Percentiles rank a stretch among this genome's conserved stretches.
phyloP scores from a whole-genome alignment of 805 yeast genomes.

The Saccharomycopsis capsularis region DNA sequence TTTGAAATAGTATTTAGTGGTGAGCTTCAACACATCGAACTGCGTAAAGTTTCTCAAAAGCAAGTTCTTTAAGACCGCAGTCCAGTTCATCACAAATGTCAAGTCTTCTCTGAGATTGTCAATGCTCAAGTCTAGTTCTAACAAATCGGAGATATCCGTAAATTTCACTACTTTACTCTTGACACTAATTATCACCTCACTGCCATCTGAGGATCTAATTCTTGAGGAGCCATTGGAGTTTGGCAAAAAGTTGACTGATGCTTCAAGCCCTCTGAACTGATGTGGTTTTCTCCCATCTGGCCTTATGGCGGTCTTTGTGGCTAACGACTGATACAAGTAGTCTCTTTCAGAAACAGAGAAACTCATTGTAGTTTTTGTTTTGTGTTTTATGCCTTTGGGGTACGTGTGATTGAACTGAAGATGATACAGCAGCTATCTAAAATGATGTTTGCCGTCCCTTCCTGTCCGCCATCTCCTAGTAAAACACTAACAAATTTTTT shows the following conservation, averaged over 20 bases:
- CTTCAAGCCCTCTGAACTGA: constrained; percentile 84
- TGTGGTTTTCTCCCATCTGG: constrained; percentile 75
- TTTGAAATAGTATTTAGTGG: constrained; percentile 69
- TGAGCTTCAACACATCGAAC: constrained; percentile 42
- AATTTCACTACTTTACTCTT: constrained; percentile 72
- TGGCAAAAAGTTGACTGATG: constrained; percentile 73
- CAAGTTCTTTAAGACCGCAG: constrained; percentile 52
- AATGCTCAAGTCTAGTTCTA: constrained; percentile 76
- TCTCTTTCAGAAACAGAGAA: constrained; percentile 72
- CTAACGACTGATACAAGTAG: constrained; percentile 67
- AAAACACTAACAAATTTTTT: no score
- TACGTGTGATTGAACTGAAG: no score
- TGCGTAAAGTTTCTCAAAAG: constrained; percentile 39
- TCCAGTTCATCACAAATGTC: constrained; percentile 53
- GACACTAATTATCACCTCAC: constrained; percentile 87
- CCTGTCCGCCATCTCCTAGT: no score
- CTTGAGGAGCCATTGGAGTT: constrained; percentile 90
- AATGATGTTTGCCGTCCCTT: no score
- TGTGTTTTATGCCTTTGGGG: no score
- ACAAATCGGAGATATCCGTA: constrained; percentile 35
- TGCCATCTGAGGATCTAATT: constrained; percentile 79
- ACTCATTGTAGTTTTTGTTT: constrained; percentile 44
- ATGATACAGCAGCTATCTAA: no score
- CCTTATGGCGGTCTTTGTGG: constrained; percentile 47
- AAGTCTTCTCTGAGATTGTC: constrained; percentile 78